A percentile compares a stretch with the other conserved stretches of the same genome.
These are phyloP conservation scores for Penicillium soppii DNA, from an alignment of 495 filamentous ascomycete genomes.

Conservation along the genomic window DNA sequence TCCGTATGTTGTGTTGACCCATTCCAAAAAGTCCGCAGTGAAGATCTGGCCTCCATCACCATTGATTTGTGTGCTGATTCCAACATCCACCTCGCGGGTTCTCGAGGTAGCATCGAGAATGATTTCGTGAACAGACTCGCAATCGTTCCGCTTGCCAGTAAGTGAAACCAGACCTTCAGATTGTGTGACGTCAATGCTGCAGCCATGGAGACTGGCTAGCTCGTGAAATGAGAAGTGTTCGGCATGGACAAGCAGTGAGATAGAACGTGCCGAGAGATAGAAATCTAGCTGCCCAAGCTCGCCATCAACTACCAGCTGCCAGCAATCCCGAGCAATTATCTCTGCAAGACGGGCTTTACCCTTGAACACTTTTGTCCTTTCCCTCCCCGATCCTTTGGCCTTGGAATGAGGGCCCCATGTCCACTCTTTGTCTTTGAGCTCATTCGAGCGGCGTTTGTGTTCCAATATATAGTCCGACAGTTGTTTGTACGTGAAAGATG, in stretches of 20 bases:
- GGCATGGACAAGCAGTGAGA: slow-evolving; percentile 30
- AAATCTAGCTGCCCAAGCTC: slow-evolving; percentile 47
- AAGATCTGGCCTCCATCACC: slow-evolving; percentile 11
- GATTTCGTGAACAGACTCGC: slow-evolving; percentile 41
- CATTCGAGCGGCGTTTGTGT: not conserved
- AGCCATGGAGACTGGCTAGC: slow-evolving; percentile 38
- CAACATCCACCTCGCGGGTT: slow-evolving; percentile 31
- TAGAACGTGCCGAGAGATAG: slow-evolving; percentile 20
- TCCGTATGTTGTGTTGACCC: slow-evolving; percentile 30
- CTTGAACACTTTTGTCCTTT: slow-evolving; percentile 17
- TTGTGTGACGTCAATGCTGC: slow-evolving; percentile 41
- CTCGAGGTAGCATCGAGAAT: slow-evolving; percentile 36
- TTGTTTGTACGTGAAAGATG: slow-evolving; percentile 37
- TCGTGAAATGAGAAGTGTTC: slow-evolving; percentile 44
- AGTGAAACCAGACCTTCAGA: slow-evolving; percentile 38
- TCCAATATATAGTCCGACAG: slow-evolving; percentile 29
- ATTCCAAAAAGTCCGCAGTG: slow-evolving; percentile 32
- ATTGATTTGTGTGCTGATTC: slow-evolving; percentile 14
- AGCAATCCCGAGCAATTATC: slow-evolving; percentile 42
- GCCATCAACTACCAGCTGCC: slow-evolving; percentile 37
- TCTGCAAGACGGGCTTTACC: slow-evolving; percentile 37
- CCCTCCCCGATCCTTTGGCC: slow-evolving; percentile 9
- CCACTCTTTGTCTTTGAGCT: not conserved
- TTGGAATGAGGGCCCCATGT: slow-evolving; percentile 26
- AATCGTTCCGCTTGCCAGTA: slow-evolving; percentile 36